Conservation (phyloP, 1,284 basidiomycete species). For the Lentinus polychrous region DNA sequence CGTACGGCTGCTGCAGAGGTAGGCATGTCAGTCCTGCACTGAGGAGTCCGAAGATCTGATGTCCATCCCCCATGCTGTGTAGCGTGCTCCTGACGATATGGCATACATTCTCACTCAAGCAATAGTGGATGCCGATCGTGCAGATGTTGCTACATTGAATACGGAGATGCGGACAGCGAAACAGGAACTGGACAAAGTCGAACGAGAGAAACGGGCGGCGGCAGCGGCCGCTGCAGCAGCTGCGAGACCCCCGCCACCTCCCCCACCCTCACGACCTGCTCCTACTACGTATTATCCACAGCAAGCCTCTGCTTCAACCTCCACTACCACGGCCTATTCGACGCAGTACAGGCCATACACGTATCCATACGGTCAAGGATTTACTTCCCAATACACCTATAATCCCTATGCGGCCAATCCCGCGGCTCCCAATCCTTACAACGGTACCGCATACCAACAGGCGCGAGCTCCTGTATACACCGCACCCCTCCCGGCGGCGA, state of each 20-base stretch:
- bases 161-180: constrained; percentile 55
- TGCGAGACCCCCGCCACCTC: constrained; percentile 10
- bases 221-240: constrained; percentile 13
- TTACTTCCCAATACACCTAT: constrained; percentile 5
- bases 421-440: constrained; percentile 1
- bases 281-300: constrained; percentile 24
- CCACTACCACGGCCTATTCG: constrained; percentile 5
- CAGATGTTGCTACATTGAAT: constrained; percentile 47
- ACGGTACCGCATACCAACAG: not conserved
- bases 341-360: constrained; percentile 7
- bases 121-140: constrained; percentile 56
- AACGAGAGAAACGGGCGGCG: constrained; percentile 51
- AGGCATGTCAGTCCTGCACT: constrained; percentile 11
- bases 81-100: constrained; percentile 61
- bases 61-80: constrained; percentile 10
- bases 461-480: not conserved
- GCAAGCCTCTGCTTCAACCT: constrained; percentile 14
- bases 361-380: constrained; percentile 12
- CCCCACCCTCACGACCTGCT: constrained; percentile 14
- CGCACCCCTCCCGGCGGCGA: constrained; percentile 5
- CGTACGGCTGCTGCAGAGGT: constrained; percentile 53
- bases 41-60: constrained; percentile 6
- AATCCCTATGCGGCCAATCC: constrained; percentile 4
- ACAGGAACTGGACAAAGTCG: constrained; percentile 56
- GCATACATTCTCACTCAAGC: constrained; percentile 54